Conservation (phyloP, 2,329 filamentous ascomycete species). For the Sporothrix humicola region DNA sequence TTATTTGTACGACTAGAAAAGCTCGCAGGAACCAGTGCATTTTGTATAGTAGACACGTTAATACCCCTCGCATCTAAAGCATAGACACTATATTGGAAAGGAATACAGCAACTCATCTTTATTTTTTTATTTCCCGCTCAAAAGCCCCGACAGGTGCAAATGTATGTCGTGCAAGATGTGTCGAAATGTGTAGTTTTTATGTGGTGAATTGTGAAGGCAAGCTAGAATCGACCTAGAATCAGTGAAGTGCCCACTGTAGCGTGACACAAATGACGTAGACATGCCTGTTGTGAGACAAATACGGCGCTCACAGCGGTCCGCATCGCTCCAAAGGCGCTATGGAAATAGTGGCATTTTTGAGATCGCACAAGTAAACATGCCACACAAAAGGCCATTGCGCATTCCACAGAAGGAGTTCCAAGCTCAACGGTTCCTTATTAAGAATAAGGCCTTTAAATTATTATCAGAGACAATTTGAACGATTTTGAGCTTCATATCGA, state of each 20-base stretch:
- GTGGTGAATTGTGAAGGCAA: neutral
- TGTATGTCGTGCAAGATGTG: neutral
- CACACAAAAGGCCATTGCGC: conserved; percentile 14
- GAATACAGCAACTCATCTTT: conserved; percentile 5
- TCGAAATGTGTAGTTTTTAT: neutral
- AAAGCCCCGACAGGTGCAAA: conserved; percentile 15
- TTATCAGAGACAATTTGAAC: neutral
- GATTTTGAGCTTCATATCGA: neutral
- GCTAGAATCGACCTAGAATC: neutral
- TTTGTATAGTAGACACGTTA: conserved; percentile 12
- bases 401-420: neutral
- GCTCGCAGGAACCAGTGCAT: neutral
- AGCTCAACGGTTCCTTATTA: neutral
- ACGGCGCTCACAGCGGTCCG: neutral
- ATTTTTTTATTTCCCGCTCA: too few relatives aligned
- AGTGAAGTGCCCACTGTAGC: neutral
- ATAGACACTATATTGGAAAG: neutral
- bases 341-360: neutral
- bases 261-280: conserved; percentile 27
- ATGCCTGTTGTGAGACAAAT: conserved; percentile 21
- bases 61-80: conserved; percentile 1
- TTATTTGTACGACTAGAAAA: neutral
- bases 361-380: neutral
- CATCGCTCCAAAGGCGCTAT: neutral
- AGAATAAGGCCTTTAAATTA: neutral